phyloP scores from a whole-genome alignment of 1,139 yeast species.

The Nematodospora anomalae region DNA sequence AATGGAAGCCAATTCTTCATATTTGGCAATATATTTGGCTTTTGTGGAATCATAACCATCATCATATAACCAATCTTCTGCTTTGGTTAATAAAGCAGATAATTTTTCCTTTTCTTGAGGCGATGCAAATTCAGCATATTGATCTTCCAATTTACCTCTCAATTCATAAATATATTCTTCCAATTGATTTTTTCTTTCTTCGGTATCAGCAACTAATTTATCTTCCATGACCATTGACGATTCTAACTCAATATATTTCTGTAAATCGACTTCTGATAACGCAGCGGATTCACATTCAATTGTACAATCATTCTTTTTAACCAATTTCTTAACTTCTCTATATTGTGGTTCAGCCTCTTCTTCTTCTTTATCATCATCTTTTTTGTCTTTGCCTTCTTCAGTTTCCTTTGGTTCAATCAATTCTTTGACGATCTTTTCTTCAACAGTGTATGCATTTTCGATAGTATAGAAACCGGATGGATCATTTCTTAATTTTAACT shows the following conservation, averaged over 20 bases:
- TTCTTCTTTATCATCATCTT: conserved; percentile 43
- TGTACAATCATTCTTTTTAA: conserved; percentile 80
- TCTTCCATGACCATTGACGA: conserved; percentile 83
- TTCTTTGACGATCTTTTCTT: conserved; percentile 88
- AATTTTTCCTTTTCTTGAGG: conserved; percentile 87
- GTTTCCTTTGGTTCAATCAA: conserved; percentile 61
- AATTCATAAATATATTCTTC: conserved; percentile 98
- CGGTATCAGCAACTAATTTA: conserved; percentile 97
- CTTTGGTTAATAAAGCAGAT: conserved; percentile 68
- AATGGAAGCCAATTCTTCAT: conserved; percentile 92
- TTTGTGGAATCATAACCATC: conserved; percentile 96
- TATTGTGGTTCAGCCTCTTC: conserved; percentile 76
- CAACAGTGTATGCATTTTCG: conserved; percentile 93
- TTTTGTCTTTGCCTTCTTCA: conserved; percentile 56
- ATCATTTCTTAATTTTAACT: conserved; percentile 93
- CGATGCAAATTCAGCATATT: conserved; percentile 83
- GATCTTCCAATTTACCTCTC: conserved; percentile 95
- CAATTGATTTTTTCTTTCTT: conserved; percentile 96
- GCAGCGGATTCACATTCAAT: conserved; percentile 62
- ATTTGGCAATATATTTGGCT: conserved; percentile 96
- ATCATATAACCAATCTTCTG: conserved; percentile 98
- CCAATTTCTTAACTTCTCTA: conserved; percentile 88
- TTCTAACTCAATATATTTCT: conserved; percentile 75
- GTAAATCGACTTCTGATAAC: conserved; percentile 58
- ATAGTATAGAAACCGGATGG: conserved; percentile 94